These are phyloP conservation scores for Coemansia sp. DNA, from an alignment of 192 early-diverging fungal genomes.

Conservation along the genomic window DNA sequence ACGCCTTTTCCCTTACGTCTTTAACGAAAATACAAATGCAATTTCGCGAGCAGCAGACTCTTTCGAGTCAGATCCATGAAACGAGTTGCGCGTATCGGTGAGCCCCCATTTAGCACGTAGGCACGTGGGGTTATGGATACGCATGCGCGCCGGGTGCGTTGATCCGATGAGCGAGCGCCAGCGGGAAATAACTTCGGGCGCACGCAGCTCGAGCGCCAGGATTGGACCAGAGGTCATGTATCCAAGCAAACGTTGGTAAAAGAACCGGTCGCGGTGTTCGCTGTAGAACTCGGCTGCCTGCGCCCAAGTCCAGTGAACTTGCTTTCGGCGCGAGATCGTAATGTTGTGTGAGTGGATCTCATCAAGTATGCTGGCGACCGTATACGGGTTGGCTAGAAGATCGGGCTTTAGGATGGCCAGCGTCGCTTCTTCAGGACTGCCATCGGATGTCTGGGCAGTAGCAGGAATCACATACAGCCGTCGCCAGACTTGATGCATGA, in stretches of 20 bases:
- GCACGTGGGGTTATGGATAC: constrained; percentile 53
- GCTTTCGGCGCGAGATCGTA: constrained; percentile 37
- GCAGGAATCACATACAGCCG: no score
- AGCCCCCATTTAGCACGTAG: constrained; percentile 63
- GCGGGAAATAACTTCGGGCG: constrained; percentile 56
- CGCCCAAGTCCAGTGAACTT: constrained; percentile 54
- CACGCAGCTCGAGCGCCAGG: constrained; percentile 57
- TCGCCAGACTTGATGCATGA: neutral
- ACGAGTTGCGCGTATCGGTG: constrained; percentile 73
- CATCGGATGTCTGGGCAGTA: neutral
- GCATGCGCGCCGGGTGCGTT: constrained; percentile 66
- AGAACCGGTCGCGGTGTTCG: constrained; percentile 66
- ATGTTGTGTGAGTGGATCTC: constrained; percentile 44
- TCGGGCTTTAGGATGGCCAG: constrained; percentile 74
- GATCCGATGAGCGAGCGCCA: constrained; percentile 67
- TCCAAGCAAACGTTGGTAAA: constrained; percentile 64
- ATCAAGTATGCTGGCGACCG: constrained; percentile 40
- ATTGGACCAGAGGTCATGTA: constrained; percentile 75
- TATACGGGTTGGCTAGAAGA: constrained; percentile 58
- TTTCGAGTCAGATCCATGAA: constrained; percentile 69
- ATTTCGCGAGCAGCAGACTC: constrained; percentile 61
- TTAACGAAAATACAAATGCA: constrained; percentile 53
- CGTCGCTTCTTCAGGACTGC: constrained; percentile 44
- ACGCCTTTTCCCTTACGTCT: neutral
- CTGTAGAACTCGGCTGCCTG: constrained; percentile 65